Evolutionary conservation across 352 stramenopile genomes (phyloP).

Genomic region (Blastocystis sp.): DNA sequence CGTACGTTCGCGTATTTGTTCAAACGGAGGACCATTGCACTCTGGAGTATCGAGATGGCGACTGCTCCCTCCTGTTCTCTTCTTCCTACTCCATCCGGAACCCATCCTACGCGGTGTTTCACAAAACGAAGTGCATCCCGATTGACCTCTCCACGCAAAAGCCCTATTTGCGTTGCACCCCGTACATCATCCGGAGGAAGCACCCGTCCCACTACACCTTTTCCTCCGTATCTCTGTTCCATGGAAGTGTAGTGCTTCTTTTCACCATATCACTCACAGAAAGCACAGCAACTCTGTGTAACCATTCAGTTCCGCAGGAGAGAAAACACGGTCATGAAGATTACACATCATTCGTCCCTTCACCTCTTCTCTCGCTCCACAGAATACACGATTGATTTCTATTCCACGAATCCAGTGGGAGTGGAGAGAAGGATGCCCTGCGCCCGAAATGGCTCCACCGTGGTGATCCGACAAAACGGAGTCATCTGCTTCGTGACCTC

Average conservation of each 20-base stretch:
- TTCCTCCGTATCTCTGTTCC: background rate
- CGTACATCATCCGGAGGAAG: background rate
- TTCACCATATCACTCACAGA: background rate
- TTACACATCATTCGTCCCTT: background rate
- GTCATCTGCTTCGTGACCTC: background rate
- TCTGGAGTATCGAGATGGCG: background rate
- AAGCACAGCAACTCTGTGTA: background rate
- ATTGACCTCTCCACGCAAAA: background rate
- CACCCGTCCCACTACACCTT: background rate
- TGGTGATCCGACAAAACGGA: background rate
- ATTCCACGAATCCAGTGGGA: background rate
- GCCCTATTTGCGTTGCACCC: background rate
- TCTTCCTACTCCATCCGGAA: background rate
- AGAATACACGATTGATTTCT: background rate
- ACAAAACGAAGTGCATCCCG: constrained; percentile 17
- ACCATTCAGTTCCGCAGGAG: background rate
- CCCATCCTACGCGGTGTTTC: background rate
- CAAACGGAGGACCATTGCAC: background rate
- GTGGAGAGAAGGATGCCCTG: background rate
- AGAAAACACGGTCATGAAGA: background rate
- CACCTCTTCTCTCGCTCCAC: background rate
- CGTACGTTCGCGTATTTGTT: background rate
- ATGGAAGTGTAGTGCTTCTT: background rate
- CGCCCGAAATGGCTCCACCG: background rate
- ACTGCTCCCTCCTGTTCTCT: background rate